Evolutionary conservation across 805 yeast species (phyloP), one percentile per base, ranked within the genome.

Genomic region (Yarrowia yakushimensis): DNA sequence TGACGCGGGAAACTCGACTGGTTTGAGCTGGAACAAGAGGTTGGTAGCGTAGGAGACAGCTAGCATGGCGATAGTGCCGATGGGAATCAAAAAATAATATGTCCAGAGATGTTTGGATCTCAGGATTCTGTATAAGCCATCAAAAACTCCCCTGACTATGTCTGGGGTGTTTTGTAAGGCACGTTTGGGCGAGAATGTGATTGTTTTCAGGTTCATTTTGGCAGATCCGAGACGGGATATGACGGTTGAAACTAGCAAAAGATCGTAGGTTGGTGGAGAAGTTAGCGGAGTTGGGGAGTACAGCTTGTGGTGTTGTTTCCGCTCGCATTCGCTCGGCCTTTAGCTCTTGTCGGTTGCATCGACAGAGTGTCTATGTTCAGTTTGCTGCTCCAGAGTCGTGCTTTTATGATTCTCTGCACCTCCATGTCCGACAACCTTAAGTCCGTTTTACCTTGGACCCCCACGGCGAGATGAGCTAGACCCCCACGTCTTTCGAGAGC

Each of bases 31-130:
- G 15, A 59, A 27, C 18, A 59, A 55, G 42, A 43, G 27, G 43
- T 59, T 59, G 17, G 36, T 33, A 4, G 39, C 62, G 34, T 59
- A 59, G 2, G 43, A 33, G 4, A 42, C 42, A 0, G 62, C 54
- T 20, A 59, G 18, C 42, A 59, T 55, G 27, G 48, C 46, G 17
- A 55, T 55, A 13, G 37, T 55, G 13, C 61, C 61, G 20, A 55
- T 4, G 4, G 61, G 61, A 15, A 55, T 41, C 20, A 39, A 6
- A 13, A 20, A 20, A 22, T 55, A 55, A 39, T 55, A 39, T 20
- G 36, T 22, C 43, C 59, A 36, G 2, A 52, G 43, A n/a, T 36
- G 59, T n/a, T 23, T 23, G 2, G 59, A 52, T 17, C 42, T 12
- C 7, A 23, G 13, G 31, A 36, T 36, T 8, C 59, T 20, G 17